Evolutionary conservation across 208 protist genomes (phyloP).

Genomic region (Endotrypanum monterogeii): DNA sequence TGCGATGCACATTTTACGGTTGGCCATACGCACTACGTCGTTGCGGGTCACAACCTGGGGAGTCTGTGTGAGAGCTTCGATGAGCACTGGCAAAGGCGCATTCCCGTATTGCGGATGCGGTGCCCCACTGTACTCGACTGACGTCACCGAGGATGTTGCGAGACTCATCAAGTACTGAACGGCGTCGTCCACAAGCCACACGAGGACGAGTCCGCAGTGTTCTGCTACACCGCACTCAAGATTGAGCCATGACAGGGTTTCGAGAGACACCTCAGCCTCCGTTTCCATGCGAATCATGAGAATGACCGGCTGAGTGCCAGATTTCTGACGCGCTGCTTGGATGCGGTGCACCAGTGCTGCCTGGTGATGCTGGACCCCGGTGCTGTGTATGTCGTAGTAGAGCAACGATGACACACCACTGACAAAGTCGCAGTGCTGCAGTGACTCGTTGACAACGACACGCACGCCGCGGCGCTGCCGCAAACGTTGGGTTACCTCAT

Average conservation of each 20-base stretch:
- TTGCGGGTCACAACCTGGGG: slow-evolving; percentile 64
- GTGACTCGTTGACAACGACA: slow-evolving; percentile 19
- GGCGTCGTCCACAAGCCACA: slow-evolving; percentile 64
- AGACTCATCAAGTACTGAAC: slow-evolving; percentile 59
- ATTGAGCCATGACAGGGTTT: slow-evolving; percentile 68
- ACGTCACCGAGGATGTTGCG: slow-evolving; percentile 29
- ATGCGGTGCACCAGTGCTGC: slow-evolving; percentile 19
- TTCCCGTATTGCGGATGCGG: slow-evolving; percentile 18
- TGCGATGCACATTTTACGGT: slow-evolving; percentile 54
- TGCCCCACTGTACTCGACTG: slow-evolving; percentile 41
- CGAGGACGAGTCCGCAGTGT: slow-evolving; percentile 49
- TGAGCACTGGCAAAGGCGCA: slow-evolving; percentile 48
- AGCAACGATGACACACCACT: slow-evolving; percentile 27
- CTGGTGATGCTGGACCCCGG: slow-evolving; percentile 18
- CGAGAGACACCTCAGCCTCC: slow-evolving; percentile 39
- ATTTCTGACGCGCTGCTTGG: slow-evolving; percentile 12
- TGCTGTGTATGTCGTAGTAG: slow-evolving; percentile 20
- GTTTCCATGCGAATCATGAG: slow-evolving; percentile 35
- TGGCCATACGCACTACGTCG: slow-evolving; percentile 65
- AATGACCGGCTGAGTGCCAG: slow-evolving; percentile 22
- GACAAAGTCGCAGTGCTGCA: slow-evolving; percentile 30
- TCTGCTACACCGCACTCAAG: slow-evolving; percentile 63
- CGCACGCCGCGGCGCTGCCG: slow-evolving; percentile 24
- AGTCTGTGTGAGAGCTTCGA: slow-evolving; percentile 75
- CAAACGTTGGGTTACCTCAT: slow-evolving; percentile 28